Evolutionary conservation across 768 basidiomycete species (phyloP), one percentile per base, ranked within the genome.

Genomic region (Leccinum subgranulosum): DNA sequence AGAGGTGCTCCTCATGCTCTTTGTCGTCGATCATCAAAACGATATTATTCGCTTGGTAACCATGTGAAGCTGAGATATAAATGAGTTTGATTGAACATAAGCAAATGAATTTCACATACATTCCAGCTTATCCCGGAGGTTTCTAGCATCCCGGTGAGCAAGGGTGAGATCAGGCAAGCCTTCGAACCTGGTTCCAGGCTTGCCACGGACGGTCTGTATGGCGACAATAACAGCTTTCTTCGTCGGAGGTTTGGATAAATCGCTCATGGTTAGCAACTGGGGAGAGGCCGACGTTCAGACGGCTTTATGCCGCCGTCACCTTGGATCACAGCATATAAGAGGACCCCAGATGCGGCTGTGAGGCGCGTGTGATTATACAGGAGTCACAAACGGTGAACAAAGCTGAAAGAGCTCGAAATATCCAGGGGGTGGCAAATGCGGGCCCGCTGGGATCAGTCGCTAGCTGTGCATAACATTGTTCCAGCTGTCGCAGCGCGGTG

Each of bases 1-100:
- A 72, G 0, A 67, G 56, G 29, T 76, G 53, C 12, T 66, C 29
- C 3, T 73, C 65, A n/a, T 73, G 65, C 5, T 1, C 6, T 8
- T 19, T 25, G 6, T 68, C 60, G 55, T 85, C 83, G 9, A 79
- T 68, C 51, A 85, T 74, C 0, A 79, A 60, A 0, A 69, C 74
- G 33, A 84, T 75, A 51, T 83, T 72, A 14, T 74, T 66, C 0
- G 61, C 49, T 1, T 67, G 50, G 60, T 84, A 84, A 2, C 61
- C 69, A 52, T 76, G 79, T 19, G 53, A 56, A 1, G 68, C 79
- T 80, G 10, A 12, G 17, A 23, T 29, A 41, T 19, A 0, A 27
- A 23, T 60, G 36, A 51, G 56, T 56, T 46, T 15, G 27, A 53
- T 48, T 41, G 47, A 47, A 46, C 14, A 34, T n/a, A 51, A 43